These are phyloP conservation scores for Chenopodium suecicum DNA, from an alignment of 148 eudicot species.

Conservation along the genomic window DNA sequence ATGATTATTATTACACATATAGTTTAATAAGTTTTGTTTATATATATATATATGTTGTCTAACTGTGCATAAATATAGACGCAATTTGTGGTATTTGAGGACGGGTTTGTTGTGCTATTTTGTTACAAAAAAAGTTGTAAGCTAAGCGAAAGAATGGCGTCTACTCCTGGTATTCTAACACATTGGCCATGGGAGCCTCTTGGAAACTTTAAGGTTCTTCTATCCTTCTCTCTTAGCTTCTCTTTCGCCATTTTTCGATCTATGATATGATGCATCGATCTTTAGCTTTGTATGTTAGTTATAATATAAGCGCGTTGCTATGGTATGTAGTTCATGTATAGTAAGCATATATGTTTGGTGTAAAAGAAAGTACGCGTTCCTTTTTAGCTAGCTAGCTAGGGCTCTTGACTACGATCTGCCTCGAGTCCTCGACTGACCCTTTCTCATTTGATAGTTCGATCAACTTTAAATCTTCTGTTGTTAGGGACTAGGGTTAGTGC, in stretches of 20 bases:
- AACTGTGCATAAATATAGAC: neutral
- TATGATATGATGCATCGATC: neutral
- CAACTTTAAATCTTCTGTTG: no score
- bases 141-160: slow-evolving; percentile 34
- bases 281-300: neutral
- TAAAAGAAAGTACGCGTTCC: no score
- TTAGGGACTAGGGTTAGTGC: no score
- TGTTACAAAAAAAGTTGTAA: neutral
- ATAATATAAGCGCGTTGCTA: no score
- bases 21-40: neutral
- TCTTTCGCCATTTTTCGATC: neutral
- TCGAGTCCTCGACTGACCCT: no score
- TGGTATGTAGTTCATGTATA: no score
- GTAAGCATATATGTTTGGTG: no score
- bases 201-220: slow-evolving; percentile 52
- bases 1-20: neutral
- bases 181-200: slow-evolving; percentile 68
- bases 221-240: neutral
- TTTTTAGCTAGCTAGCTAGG: no score
- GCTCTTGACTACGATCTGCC: no score
- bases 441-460: no score
- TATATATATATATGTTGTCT: neutral
- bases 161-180: slow-evolving; percentile 53
- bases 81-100: neutral
- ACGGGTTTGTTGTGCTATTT: neutral